Evolutionary conservation across 2,329 filamentous ascomycete genomes (phyloP).

Genomic region (Lojkania enalia): DNA sequence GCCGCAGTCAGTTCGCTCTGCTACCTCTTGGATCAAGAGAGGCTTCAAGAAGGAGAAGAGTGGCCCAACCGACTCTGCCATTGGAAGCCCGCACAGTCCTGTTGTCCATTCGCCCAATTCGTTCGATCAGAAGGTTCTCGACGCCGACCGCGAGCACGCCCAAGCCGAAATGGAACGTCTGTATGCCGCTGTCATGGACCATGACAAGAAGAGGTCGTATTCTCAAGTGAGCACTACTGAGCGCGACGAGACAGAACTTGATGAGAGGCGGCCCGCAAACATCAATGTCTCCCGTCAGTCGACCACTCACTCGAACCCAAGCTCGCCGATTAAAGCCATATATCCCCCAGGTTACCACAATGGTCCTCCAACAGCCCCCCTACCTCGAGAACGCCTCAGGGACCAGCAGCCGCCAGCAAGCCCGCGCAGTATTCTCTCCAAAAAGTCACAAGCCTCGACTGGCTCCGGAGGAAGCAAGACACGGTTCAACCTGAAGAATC

Average conservation of each 20-base stretch:
- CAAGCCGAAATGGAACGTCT: constrained; percentile 85
- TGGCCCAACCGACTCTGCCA: constrained; percentile 25
- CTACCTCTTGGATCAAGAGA: constrained; percentile 38
- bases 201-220: constrained; percentile 63
- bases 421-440: constrained; percentile 44
- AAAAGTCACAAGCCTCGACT: constrained; percentile 43
- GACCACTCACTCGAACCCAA: constrained; percentile 37
- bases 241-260: constrained; percentile 17
- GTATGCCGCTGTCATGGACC: constrained; percentile 89
- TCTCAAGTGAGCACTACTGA: constrained; percentile 32
- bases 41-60: constrained; percentile 33
- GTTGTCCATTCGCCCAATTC: constrained; percentile 63
- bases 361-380: constrained; percentile 29
- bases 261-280: constrained; percentile 24
- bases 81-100: constrained; percentile 40
- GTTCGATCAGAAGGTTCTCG: constrained; percentile 77
- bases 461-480: constrained; percentile 44
- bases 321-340: constrained; percentile 51
- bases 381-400: constrained; percentile 23
- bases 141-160: constrained; percentile 72
- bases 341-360: constrained; percentile 48
- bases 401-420: constrained; percentile 27
- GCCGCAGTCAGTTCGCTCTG: constrained; percentile 38
- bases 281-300: constrained; percentile 33
- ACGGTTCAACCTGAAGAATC: constrained; percentile 55